Evolutionary conservation across 768 basidiomycete genomes (phyloP), one percentile per base, ranked within the genome.

Genomic region (Punctularia strigosozonata): DNA sequence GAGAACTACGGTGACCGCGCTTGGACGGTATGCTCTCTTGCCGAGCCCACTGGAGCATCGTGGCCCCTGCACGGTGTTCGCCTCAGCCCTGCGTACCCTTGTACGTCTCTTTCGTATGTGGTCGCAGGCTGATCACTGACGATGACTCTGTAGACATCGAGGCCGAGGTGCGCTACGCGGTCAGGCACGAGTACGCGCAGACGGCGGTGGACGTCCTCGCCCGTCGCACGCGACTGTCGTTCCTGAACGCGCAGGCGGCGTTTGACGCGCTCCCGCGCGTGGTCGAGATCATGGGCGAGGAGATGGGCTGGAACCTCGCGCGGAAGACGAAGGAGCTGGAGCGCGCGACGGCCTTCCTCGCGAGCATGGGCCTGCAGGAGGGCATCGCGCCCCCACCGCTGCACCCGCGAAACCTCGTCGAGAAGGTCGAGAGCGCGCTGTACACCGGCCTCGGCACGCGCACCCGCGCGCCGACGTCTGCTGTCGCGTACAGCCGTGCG

Each of bases 1-100:
- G 80, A 86, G 39, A 85, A 80, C 50, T 98, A 99, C 52, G 94
- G 94, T 19, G 91, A 95, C 59, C 82, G 91, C 37, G 91, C 94
- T 1, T 98, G 94, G 94, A 83, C 84, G 0, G 87, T 98, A 0
- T 85, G 82, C 50, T 74, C 77, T 0, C 71, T 91, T 41, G 81
- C 85, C 2, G 68, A 78, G 36, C 74, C 79, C 3, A 90, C 87
- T 0, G 83, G 83, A 21, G 66, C 69, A 39, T 68, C 64, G 8
- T 92, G 85, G 89, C 90, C 91, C n/a, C 60, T 90, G 8, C 79
- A 92, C 51, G 92, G 90, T 19, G 66, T 73, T 38, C 71, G 82
- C 4, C 63, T 99, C 17, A 68, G 65, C 22, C 59, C 73, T 3
- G 66, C 71, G 41, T 89, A 94, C 53, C 80, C 91, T 35, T 92